Conservation (phyloP, 2,329 filamentous ascomycete species). For the Aspergillus neoniger region DNA sequence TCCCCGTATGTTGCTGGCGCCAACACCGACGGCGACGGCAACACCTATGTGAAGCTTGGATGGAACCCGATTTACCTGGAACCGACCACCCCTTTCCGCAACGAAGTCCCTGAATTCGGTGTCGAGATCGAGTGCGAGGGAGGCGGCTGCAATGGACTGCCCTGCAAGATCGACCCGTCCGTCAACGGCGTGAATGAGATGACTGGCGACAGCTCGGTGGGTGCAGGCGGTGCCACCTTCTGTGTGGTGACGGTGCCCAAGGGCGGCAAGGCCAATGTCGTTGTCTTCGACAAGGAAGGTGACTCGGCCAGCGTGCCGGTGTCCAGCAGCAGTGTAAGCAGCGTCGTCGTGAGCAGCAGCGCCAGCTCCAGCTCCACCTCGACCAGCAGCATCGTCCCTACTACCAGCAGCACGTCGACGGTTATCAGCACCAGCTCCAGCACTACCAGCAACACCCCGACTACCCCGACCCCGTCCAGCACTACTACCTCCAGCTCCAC, state of each 20-base stretch:
- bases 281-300: conserved; percentile 55
- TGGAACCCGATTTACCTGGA: conserved; percentile 75
- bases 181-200: conserved; percentile 60
- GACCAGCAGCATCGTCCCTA: conserved; percentile 17
- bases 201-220: conserved; percentile 57
- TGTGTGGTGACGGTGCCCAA: conserved; percentile 75
- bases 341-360: conserved; percentile 6
- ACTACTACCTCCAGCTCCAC: conserved; percentile 14
- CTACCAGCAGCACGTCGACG: conserved; percentile 17
- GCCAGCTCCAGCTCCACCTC: conserved; percentile 14
- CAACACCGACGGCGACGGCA: conserved; percentile 65
- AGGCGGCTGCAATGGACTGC: conserved; percentile 69
- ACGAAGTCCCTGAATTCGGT: conserved; percentile 65
- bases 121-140: conserved; percentile 69
- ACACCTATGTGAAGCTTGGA: conserved; percentile 73
- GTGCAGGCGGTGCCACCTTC: conserved; percentile 69
- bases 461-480: conserved; percentile 14
- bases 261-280: conserved; percentile 67
- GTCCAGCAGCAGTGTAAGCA: conserved; percentile 10
- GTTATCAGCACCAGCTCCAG: conserved; percentile 15
- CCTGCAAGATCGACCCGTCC: conserved; percentile 69
- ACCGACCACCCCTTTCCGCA: conserved; percentile 53
- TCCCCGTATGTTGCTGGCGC: conserved; percentile 73
- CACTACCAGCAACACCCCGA: conserved; percentile 7
- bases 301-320: conserved; percentile 7